A percentile compares a stretch with the other conserved stretches of the same genome.
Conservation (phyloP, 2,329 filamentous ascomycete species). For the Mycosphaerella sp. region DNA sequence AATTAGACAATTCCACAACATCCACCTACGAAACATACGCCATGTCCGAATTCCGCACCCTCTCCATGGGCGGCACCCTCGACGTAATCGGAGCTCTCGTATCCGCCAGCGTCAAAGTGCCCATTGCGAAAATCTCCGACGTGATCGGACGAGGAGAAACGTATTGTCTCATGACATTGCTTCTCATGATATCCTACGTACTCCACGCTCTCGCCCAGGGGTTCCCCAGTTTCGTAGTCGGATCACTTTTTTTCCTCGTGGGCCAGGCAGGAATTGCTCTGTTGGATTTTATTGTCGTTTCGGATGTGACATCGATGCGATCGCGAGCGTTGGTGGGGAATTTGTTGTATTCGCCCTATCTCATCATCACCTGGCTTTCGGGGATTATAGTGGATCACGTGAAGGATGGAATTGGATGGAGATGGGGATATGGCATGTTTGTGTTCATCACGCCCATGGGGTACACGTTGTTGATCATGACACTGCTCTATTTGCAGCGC, state of each 20-base stretch:
- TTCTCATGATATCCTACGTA: slow-evolving; percentile 37
- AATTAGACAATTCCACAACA: slow-evolving; percentile 36
- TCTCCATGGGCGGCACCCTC: slow-evolving; percentile 34
- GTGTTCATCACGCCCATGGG: slow-evolving; percentile 38
- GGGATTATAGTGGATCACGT: slow-evolving; percentile 40
- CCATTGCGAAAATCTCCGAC: slow-evolving; percentile 40
- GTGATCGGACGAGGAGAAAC: slow-evolving; percentile 39
- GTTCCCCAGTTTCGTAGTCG: slow-evolving; percentile 36
- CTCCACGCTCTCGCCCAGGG: slow-evolving; percentile 34
- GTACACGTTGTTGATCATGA: slow-evolving; percentile 35
- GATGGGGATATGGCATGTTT: slow-evolving; percentile 43
- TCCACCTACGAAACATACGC: slow-evolving; percentile 40
- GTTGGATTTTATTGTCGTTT: slow-evolving; percentile 39
- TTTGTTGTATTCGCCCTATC: slow-evolving; percentile 37
- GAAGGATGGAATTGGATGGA: slow-evolving; percentile 39
- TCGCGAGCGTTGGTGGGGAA: slow-evolving; percentile 38
- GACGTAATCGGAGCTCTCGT: slow-evolving; percentile 37
- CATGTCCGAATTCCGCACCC: slow-evolving; percentile 35
- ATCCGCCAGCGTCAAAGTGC: slow-evolving; percentile 38
- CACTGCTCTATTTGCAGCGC: slow-evolving; percentile 35
- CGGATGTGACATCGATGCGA: slow-evolving; percentile 39
- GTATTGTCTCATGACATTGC: slow-evolving; percentile 33
- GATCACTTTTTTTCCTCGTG: slow-evolving; percentile 35
- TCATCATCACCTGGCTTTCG: slow-evolving; percentile 39
- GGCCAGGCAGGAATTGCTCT: slow-evolving; percentile 38